phyloP scores from a whole-genome alignment of 1,139 yeast species.

The Diutina scorzettiae region DNA sequence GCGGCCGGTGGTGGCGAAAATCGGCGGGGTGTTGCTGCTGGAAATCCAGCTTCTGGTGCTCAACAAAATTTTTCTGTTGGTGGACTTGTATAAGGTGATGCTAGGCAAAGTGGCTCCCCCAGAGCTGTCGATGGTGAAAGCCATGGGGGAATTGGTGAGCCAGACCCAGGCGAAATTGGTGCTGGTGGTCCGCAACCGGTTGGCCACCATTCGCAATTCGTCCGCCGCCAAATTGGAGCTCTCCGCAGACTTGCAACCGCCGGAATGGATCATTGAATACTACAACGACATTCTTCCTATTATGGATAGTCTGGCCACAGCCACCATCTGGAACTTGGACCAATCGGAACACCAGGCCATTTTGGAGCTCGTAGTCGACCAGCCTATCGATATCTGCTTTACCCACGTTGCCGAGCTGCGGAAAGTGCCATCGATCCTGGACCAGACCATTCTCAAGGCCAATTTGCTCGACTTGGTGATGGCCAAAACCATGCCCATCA shows the following conservation, averaged over 20 bases:
- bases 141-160: constrained; percentile 17
- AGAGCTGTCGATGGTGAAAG: constrained; percentile 6
- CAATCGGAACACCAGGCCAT: constrained; percentile 22
- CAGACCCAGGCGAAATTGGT: constrained; percentile 31
- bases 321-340: constrained; percentile 27
- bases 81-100: constrained; percentile 62
- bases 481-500: constrained; percentile 41
- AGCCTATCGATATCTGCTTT: constrained; percentile 35
- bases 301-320: constrained; percentile 27
- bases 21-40: constrained; percentile 58
- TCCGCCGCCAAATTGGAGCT: constrained; percentile 31
- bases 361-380: constrained; percentile 27
- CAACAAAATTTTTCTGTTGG: constrained; percentile 47
- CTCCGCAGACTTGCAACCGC: constrained; percentile 45
- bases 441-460: constrained; percentile 31
- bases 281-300: constrained; percentile 38
- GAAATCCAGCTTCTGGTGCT: constrained; percentile 48
- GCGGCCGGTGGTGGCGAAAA: constrained; percentile 33
- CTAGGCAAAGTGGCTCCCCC: constrained; percentile 34
- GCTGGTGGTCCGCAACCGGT: constrained; percentile 25
- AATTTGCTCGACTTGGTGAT: constrained; percentile 51
- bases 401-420: constrained; percentile 17
- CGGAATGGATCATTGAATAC: constrained; percentile 61
- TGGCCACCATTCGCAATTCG: constrained; percentile 28
- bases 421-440: constrained; percentile 14